Evolutionary conservation across 306 rosid genomes (phyloP), one percentile per base, ranked within the genome.

Genomic region (Urtica urens): DNA sequence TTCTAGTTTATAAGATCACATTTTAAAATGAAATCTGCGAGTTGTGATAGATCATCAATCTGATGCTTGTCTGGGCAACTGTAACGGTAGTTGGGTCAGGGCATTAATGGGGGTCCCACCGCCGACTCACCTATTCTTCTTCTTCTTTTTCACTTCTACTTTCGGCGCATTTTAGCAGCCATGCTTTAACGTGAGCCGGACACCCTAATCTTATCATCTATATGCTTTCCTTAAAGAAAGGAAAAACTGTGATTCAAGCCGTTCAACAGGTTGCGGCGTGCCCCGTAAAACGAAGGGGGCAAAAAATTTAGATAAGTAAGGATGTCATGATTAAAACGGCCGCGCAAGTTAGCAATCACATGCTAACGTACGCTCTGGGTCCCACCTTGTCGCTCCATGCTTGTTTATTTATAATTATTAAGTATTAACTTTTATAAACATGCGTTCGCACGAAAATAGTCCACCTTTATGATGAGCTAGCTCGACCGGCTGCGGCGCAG

Each of bases 41-140:
- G 47, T 39, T 10, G 51, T 20, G 22, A 37, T 51, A 29, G 55
- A 49, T 43, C 38, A 11, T 12, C n/a, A 28, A 21, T 25, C 10
- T 12, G 39, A 58, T 38, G 51, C 71, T 58, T 50, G 28, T 49
- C 58, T 34, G 21, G 50, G 20, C 46, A 38, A n/a, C 23, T 27
- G 5, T 10, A 3, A 22, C 38, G 62, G 58, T 59, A 5, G 66
- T 23, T 53, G 57, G 53, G n/a, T n/a, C 49, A 12, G 9, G 27
- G 20, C 29, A 39, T 30, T 27, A 67, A 41, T 49, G 62, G 6
- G 53, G 68, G 58, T 0, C 67, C 58, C 59, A 31, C 54, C 16
- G 7, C 18, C 13, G 3, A 26, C 23, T 57, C 53, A 23, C 20
- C 42, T 10, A 11, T 5, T 23, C 23, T 3, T 2, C 10, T 15